Evolutionary conservation across 2,329 filamentous ascomycete genomes (phyloP), one percentile per base, ranked within the genome.

Genomic region (Diaporthe citriasiana): DNA sequence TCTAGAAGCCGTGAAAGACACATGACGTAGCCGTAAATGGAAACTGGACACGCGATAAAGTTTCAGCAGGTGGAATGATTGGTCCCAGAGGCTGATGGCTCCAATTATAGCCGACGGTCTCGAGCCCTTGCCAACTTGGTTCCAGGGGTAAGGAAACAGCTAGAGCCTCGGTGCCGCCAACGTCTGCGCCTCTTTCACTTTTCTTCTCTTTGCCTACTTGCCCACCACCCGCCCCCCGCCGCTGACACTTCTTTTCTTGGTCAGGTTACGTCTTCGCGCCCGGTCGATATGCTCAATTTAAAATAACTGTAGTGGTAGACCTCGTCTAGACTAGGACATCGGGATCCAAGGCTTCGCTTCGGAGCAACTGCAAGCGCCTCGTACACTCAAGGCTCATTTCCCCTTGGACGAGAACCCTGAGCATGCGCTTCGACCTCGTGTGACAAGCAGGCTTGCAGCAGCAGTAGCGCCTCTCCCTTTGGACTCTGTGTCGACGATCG

Each of bases 1-100:
- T 51, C 60, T 66, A 51, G 45, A 51, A 51, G 45, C 60, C 60
- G 22, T 25, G 19, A 38, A 13, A 35, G 60, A 27, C 60, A 66
- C 13, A 66, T 51, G 63, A 66, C 63, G 63, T 66, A 51, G 45
- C 47, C 63, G 19, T 10, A 66, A 51, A 66, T 33, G 45, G 63
- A 38, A 66, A 51, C 30, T 15, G 63, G 45, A 51, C 63, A 66
- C 63, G 45, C 45, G 63, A 66, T 66, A 5, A 38, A 38, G 45
- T 35, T 22, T 51, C 22, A 38, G 7, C 12, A 38, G 22, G 33
- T 22, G 13, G 8, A 10, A 1, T 66, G 63, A 66, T 66, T 66
- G 63, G 63, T n/a, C 10, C 7, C 63, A 27, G 30, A 51, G 30
- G 2, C 45, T 27, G n/a, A 17, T 27, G 9, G 12, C 22, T 40